Evolutionary conservation across 2,329 filamentous ascomycete genomes (phyloP), one percentile per base, ranked within the genome.

Genomic region (Colletotrichum orbiculare): DNA sequence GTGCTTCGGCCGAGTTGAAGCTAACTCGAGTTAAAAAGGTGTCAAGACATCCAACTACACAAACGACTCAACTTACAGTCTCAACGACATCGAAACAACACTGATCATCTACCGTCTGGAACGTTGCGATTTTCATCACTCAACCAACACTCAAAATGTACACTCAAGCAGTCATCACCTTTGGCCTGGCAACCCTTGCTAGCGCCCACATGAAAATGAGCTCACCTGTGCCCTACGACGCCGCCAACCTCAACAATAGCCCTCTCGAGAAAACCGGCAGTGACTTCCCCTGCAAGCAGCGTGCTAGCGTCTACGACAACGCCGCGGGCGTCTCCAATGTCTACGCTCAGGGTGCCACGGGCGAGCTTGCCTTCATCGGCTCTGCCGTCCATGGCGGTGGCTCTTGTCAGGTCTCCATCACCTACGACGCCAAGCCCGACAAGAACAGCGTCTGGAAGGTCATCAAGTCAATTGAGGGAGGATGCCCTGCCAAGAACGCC

Each of bases 271-370:
- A n/a, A n/a, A n/a, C n/a, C n/a, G n/a, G n/a, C n/a, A n/a, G n/a
- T n/a, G n/a, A 97, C 75, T 99, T 92, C 74, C 96, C 96, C 0
- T 98, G 96, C 87, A 94, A 97, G 76, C 77, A 84, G 55, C 80
- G 85, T 8, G n/a, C 70, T 0, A 81, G 79, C 0, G 76, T 74
- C 52, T 84, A 85, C 6, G n/a, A n/a, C n/a, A n/a, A n/a, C n/a
- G n/a, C n/a, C n/a, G n/a, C n/a, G n/a, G 78, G 78, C 6, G 75
- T 73, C 2, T 79, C 77, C 72, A 93, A 92, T 70, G 74, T 81
- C 1, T 92, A 91, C 77, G 79, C 83, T 0, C 83, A 91, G 12
- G 93, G 93, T 4, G 84, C 86, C 6, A 68, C 76, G 0, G 64
- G 69, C 0, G 87, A 91, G 71, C 82, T 97, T 1, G 76, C 78